Evolutionary conservation across 2,329 filamentous ascomycete genomes (phyloP), one percentile per base, ranked within the genome.

Genomic region (Phialemonium atrogriseum): DNA sequence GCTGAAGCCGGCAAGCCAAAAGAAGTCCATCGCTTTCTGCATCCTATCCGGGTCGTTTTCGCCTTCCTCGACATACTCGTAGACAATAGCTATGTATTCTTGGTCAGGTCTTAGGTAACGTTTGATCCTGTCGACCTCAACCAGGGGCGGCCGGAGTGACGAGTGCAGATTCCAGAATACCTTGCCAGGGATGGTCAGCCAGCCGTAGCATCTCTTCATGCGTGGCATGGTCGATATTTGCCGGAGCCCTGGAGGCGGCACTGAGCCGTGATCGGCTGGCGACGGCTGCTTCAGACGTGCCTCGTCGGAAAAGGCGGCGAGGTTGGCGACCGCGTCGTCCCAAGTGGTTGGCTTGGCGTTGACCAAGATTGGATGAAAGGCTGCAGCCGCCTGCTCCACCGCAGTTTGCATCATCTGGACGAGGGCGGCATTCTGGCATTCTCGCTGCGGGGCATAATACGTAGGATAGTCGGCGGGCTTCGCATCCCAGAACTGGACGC

Each of bases 361-460:
- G 9, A 34, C 10, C 9, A 23, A 10, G 16, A 34, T 20, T 4
- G 32, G 32, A 4, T 10, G 4, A n/a, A 9, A 10, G 2, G 4
- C n/a, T 5, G 15, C 17, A 7, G 2, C 7, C 13, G 19, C 17
- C 13, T 29, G 4, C 4, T 12, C 6, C 2, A 29, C 19, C 9
- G 32, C 32, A 2, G 32, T 15, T n/a, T 29, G 10, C 25, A 34
- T 34, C 25, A 34, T 29, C 13, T 34, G 32, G 5, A 34, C 6
- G 15, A 19, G 19, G 3, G 32, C 32, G 12, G 12, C 18, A 17
- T 29, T 29, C 20, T 34, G 32, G 20, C 32, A 34, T 29, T 34
- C 32, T 4, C 18, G 32, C 12, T 24, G 32, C 3, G 20, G 13
- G 12, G 32, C 32, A 10, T 12, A 29, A n/a, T 34, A 29, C 4